A percentile compares a stretch with the other conserved stretches of the same genome.
Conservation (phyloP, 768 basidiomycete genomes). For the Mycena vulgaris region DNA sequence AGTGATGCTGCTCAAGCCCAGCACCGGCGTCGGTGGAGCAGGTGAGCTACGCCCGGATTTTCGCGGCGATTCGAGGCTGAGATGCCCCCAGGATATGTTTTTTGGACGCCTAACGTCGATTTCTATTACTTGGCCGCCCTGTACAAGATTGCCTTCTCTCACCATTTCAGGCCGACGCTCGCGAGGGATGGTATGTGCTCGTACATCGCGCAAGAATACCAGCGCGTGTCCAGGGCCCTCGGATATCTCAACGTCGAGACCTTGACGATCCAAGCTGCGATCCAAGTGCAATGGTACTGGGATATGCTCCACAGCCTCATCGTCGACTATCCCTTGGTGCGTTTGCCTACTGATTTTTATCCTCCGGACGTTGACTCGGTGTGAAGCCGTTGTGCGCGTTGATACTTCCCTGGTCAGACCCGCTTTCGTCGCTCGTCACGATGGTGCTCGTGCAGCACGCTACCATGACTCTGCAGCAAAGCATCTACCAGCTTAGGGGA, state of each 20-base stretch:
- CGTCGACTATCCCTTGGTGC: constrained; percentile 45
- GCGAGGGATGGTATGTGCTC: constrained; percentile 35
- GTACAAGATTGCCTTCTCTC: constrained; percentile 45
- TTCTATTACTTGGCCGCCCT: constrained; percentile 48
- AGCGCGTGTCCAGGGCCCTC: constrained; percentile 36
- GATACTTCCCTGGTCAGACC: constrained; percentile 34
- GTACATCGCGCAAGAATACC: constrained; percentile 42
- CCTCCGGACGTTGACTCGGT: background rate
- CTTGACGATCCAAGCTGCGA: background rate
- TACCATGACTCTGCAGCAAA: constrained; percentile 22
- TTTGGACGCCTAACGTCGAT: constrained; percentile 42
- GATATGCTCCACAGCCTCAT: constrained; percentile 41
- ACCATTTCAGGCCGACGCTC: constrained; percentile 43
- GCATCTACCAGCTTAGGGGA: constrained; percentile 23
- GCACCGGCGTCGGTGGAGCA: constrained; percentile 52
- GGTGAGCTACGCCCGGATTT: constrained; percentile 55
- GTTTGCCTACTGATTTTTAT: constrained; percentile 8
- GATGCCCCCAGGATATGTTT: constrained; percentile 27
- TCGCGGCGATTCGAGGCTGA: constrained; percentile 46
- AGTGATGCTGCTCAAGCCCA: constrained; percentile 51
- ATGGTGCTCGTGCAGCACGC: constrained; percentile 48
- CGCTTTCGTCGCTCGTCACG: constrained; percentile 46
- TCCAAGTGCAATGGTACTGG: constrained; percentile 48
- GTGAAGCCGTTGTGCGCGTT: constrained; percentile 45
- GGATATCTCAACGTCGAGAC: constrained; percentile 36